phyloP scores from a whole-genome alignment of 148 eudicot species.

The Diospyros lotus region DNA sequence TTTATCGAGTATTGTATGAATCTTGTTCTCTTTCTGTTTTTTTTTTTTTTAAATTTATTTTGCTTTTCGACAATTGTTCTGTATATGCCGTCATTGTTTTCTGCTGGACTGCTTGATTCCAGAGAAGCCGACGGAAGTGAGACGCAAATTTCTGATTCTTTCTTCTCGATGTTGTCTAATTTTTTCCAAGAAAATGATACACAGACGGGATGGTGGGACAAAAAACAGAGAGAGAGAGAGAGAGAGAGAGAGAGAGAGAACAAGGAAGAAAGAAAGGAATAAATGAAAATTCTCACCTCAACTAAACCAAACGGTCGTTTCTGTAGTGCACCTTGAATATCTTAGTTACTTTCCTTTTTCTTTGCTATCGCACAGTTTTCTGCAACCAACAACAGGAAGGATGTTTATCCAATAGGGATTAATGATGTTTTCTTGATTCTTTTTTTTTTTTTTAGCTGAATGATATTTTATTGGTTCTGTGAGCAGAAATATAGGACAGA shows the following conservation, averaged over 20 bases:
- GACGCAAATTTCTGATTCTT: neutral
- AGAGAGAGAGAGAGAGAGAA: neutral
- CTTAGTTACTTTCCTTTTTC: neutral
- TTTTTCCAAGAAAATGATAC: no score
- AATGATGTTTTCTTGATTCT: neutral
- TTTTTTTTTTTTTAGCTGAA: no score
- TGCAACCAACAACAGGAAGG: neutral
- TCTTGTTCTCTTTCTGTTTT: neutral
- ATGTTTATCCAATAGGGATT: neutral
- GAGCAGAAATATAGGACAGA: conserved; percentile 62
- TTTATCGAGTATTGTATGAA: conserved; percentile 64
- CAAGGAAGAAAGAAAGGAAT: no score
- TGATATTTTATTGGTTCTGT: conserved; percentile 15
- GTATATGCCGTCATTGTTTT: neutral
- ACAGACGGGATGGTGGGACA: no score
- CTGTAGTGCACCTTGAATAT: neutral
- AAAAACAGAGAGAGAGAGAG: neutral
- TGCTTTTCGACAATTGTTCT: neutral
- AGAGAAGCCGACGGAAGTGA: conserved; percentile 1
- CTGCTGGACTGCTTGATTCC: conserved; percentile 5
- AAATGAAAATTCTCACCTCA: neutral
- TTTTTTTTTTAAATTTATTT: no score
- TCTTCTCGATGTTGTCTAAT: neutral
- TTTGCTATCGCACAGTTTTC: neutral
- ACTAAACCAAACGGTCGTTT: conserved; percentile 1